phyloP scores from a whole-genome alignment of 1,139 yeast species.

The Nakaseomyces delphensis region DNA sequence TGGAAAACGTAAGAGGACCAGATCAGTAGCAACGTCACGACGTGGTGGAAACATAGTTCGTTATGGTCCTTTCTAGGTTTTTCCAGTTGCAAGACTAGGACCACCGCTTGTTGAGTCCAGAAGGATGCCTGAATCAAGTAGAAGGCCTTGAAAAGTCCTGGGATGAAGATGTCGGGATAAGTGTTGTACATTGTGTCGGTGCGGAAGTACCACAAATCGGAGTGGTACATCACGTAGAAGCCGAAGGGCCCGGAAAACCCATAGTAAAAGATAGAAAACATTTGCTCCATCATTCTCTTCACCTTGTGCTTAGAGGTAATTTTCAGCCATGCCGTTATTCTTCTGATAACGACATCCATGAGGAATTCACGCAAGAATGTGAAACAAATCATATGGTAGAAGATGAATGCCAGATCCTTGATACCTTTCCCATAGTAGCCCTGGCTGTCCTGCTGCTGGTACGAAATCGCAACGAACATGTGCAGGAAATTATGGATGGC shows the following conservation, averaged over 20 bases:
- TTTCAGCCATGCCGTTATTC: constrained; percentile 51
- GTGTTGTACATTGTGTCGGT: constrained; percentile 65
- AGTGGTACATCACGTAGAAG: constrained; percentile 67
- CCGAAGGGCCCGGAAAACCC: constrained; percentile 76
- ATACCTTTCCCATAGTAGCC: constrained; percentile 68
- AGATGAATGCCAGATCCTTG: constrained; percentile 69
- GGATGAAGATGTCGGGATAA: constrained; percentile 78
- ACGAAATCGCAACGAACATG: constrained; percentile 59
- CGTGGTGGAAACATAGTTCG: constrained; percentile 84
- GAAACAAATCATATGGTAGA: constrained; percentile 71
- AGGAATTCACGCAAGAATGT: constrained; percentile 80
- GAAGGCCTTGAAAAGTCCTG: constrained; percentile 59
- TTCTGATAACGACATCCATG: constrained; percentile 71
- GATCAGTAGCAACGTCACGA: constrained; percentile 77
- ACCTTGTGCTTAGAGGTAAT: constrained; percentile 49
- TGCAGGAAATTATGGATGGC: constrained; percentile 50
- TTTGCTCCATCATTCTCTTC: constrained; percentile 81
- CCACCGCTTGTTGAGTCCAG: constrained; percentile 89
- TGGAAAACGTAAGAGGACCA: constrained; percentile 83
- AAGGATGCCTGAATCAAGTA: constrained; percentile 88
- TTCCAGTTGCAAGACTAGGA: constrained; percentile 71
- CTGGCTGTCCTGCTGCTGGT: constrained; percentile 37
- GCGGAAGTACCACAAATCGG: constrained; percentile 80
- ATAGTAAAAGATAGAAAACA: constrained; percentile 72
- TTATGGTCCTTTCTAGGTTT: constrained; percentile 85